Evolutionary conservation across 495 filamentous ascomycete genomes (phyloP).

Genomic region (Penicillium waksmanii): DNA sequence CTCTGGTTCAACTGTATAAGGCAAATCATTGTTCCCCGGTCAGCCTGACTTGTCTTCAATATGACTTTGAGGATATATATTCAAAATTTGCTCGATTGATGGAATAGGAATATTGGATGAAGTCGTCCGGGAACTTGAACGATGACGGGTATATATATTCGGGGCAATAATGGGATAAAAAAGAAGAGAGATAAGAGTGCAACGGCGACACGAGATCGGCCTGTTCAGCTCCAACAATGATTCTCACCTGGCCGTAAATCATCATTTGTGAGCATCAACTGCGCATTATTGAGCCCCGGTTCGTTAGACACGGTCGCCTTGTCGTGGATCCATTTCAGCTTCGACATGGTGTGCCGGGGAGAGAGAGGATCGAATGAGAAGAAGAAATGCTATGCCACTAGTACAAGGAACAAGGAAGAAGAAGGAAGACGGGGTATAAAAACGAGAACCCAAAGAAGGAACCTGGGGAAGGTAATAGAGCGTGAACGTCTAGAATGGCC

Average conservation of each 20-base stretch:
- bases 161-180: neutral
- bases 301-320: slow-evolving; percentile 75
- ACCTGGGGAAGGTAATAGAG: slow-evolving; percentile 3
- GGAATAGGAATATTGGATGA: slow-evolving; percentile 1
- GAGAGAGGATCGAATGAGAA: neutral
- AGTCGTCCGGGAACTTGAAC: neutral
- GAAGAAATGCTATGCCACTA: slow-evolving; percentile 2
- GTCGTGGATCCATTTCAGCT: slow-evolving; percentile 35
- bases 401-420: neutral
- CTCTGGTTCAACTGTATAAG: slow-evolving; percentile 69
- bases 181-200: neutral
- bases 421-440: neutral
- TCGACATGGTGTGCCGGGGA: slow-evolving; percentile 29
- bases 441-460: neutral
- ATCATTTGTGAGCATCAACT: slow-evolving; percentile 89
- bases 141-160: slow-evolving; percentile 1
- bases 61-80: no score
- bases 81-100: no score
- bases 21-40: slow-evolving; percentile 17
- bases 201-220: slow-evolving; percentile 2
- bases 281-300: slow-evolving; percentile 77
- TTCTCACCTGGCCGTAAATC: slow-evolving; percentile 82
- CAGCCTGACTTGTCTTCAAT: slow-evolving; percentile 16
- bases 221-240: neutral
- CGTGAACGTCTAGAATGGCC: neutral